Evolutionary conservation across 2,329 filamentous ascomycete species (phyloP), one percentile per base, ranked within the genome.

Genomic region (Ascochyta viciae-villosae): DNA sequence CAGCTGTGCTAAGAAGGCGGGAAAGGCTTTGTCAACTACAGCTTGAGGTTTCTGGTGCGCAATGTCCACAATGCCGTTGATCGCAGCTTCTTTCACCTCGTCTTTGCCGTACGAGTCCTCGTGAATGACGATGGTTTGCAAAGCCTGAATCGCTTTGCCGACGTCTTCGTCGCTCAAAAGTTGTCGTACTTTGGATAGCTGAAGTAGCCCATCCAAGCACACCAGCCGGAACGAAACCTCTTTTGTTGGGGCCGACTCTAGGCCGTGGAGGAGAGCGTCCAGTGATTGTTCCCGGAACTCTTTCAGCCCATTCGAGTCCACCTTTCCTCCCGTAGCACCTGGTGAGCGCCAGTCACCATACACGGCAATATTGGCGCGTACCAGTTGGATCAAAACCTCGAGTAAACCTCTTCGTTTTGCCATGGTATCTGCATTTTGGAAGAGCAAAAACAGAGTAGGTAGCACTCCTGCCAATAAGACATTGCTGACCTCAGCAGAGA

Each of bases 1-100:
- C 3, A 90, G 74, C 35, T 84, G 82, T 3, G 86, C 85, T 72
- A 89, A 81, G 67, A 89, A 88, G 5, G 84, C 84, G 24, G 87
- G 87, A 64, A 89, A 85, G 0, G 86, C 85, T 53, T 86, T 86
- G 42, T 87, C 82, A 64, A 87, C 83, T 26, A 89, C 84, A 10
- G 87, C 74, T 42, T 82, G 80, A 16, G 87, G 85, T 63, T 86
- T 87, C 56, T 85, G 80, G 57, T 83, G 83, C 6, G 87, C 87
- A 38, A 89, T 81, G 31, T 86, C 82, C 4, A 85, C 80, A 40
- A 90, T 78, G 23, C 83, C 81, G 31, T 78, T 74, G 56, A 89
- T 83, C 6, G 86, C 84, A 58, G 84, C 81, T 55, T 82, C 79
- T 59, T 85, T 85, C 31, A 88, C 74, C 55, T 86, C 82, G 50